phyloP scores from a whole-genome alignment of 345 rosid genomes.

The Eucalyptus viminalis region DNA sequence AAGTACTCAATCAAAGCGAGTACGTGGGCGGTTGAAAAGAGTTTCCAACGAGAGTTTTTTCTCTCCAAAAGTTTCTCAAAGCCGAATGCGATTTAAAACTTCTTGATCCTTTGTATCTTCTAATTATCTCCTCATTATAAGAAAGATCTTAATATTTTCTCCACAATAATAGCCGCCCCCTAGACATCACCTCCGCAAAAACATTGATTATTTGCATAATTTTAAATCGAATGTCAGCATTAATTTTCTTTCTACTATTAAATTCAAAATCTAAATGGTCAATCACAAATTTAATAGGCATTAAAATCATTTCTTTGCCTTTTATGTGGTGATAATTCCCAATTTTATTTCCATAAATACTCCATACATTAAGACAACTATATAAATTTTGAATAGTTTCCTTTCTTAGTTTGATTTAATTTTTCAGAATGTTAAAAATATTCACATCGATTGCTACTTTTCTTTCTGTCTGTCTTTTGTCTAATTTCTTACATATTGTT shows the following conservation, averaged over 20 bases:
- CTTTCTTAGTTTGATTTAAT: neutral
- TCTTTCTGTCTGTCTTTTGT: neutral
- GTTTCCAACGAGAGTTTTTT: neutral
- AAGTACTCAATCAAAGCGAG: neutral
- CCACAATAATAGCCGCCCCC: neutral
- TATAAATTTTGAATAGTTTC: neutral
- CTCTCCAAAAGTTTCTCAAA: neutral
- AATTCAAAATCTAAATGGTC: neutral
- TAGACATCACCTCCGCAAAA: neutral
- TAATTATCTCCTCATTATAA: neutral
- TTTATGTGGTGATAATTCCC: neutral
- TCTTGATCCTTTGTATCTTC: neutral
- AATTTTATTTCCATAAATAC: neutral
- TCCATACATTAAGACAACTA: neutral
- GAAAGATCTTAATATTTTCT: neutral
- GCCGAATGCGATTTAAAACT: neutral
- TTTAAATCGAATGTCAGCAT: neutral
- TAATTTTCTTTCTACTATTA: neutral
- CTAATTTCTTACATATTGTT: neutral
- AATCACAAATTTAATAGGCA: neutral
- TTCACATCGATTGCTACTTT: neutral
- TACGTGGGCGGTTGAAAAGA: neutral
- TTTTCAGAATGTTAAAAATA: neutral
- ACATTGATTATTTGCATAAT: neutral
- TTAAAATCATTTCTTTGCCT: neutral